phyloP scores from a whole-genome alignment of 148 eudicot genomes.

The Silene conica region DNA sequence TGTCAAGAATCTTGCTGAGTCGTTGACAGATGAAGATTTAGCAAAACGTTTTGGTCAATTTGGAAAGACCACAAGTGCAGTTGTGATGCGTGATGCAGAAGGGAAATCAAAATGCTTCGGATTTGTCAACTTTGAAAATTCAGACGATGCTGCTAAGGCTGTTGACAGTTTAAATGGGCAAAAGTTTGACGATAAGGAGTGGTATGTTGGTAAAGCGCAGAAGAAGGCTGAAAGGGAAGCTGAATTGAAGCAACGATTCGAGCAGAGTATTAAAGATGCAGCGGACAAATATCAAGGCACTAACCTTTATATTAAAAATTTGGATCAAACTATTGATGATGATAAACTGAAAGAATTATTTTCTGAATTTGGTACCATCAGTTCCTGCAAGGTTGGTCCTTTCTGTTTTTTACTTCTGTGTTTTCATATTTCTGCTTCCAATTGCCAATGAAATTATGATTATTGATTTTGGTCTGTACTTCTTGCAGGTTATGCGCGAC shows the following conservation, averaged over 20 bases:
- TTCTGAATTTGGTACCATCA: conserved; percentile 60
- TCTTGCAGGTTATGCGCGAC: conserved; percentile 77
- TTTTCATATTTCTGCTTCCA: neutral
- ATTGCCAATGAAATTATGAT: neutral
- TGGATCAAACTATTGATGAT: conserved; percentile 75
- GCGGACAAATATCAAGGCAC: conserved; percentile 70
- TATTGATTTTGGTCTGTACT: conserved; percentile 14
- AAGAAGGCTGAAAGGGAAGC: conserved; percentile 79
- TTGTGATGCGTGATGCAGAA: conserved; percentile 75
- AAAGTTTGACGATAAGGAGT: conserved; percentile 72
- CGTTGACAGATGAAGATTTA: conserved; percentile 70
- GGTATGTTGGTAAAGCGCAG: conserved; percentile 93
- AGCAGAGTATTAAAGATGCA: conserved; percentile 62
- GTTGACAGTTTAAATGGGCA: conserved; percentile 72
- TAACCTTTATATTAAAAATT: conserved; percentile 73
- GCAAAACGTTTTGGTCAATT: conserved; percentile 57
- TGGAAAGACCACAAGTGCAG: conserved; percentile 72
- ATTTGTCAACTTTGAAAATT: conserved; percentile 85
- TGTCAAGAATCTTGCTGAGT: conserved; percentile 77
- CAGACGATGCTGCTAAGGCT: conserved; percentile 79
- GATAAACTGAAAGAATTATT: conserved; percentile 81
- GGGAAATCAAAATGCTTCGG: conserved; percentile 93
- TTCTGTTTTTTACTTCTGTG: neutral
- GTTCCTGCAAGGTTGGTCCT: conserved; percentile 79
- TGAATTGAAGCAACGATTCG: conserved; percentile 55